Base-by-base conservation (phyloP, 805 yeast species). In the Wickerhamiella azymoides region DNA sequence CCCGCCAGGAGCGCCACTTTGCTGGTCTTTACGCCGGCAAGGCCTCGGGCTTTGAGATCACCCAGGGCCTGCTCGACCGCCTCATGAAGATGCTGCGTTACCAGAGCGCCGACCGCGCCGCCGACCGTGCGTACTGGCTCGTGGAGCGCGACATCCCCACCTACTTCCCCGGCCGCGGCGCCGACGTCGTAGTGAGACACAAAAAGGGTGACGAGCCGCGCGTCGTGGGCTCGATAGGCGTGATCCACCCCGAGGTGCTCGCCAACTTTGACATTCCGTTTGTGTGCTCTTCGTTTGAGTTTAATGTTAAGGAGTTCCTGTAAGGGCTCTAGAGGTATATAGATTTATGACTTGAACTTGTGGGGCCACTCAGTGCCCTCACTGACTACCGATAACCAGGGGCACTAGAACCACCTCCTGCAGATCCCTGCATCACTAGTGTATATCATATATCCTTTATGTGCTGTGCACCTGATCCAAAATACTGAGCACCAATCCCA, bases 101-200 rank as follows among this genome's bases (percentile, higher is more conserved):
- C 32, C 44, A 41, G 16, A 75, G 77, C 39, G 84, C 94, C 92
- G 71, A 74, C 50, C 73, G 77, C 8, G 54, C 49, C 33, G 70
- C 69, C 44, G 73, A 68, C 50, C 83, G 92, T 68, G 96, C 96
- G 45, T 64, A 63, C 57, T 66, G 67, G 66, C 66, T 67, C 45
- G 55, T 57, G 28, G 64, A 63, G 53, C 47, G 50, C 26, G 58
- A 54, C 36, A 36, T 46, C 60, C 72, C 77, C 42, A 81, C 88
- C 49, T 89, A 73, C 67, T 92, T 92, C 82, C 94, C 96, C 35
- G 98, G 97, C 36, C 81, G 98, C 70, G 96, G 96, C 51, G 98
- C 98, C 44, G 79, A 76, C 59, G 73, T 92, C 52, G 75, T 72
- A 66, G 83, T 78, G 67, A 66, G 71, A 47, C 72, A 67, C 49